Evolutionary conservation across 1,139 yeast genomes (phyloP), one percentile per base, ranked within the genome.

Genomic region (Sugiyamaella pinicola): DNA sequence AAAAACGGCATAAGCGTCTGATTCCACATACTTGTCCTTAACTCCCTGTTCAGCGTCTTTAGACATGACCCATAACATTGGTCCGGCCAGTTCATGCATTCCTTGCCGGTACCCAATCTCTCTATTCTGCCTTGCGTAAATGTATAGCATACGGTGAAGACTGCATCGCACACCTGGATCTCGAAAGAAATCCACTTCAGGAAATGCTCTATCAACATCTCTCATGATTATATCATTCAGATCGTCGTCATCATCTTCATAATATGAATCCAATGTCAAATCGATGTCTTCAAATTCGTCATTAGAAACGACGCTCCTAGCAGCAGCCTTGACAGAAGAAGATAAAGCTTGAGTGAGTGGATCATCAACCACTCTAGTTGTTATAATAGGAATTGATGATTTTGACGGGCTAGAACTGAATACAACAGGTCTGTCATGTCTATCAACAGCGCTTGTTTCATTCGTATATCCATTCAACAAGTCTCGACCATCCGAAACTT

Each of bases 41-140:
- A 33, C 22, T 1, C 33, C 35, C 31, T 45, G 28, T 28, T 35
- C 15, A 17, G 45, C 28, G 10, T 55, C 52, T n/a, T 37, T 31
- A 2, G 58, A 47, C 43, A 65, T 51, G 1, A 67, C 69, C 55
- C 61, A 67, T 31, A 67, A 52, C 37, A 81, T 69, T 33, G 82
- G 71, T 1, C 83, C 85, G 35, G 80, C 68, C 13, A 82, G 72
- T 64, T 82, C 87, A 62, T 82, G 86, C 68, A 82, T 74, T 5
- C 87, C 87, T 62, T 82, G 87, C 53, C 81, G 79, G 64, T 82
- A 82, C 2, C 85, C 82, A 29, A 81, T 69, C 17, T 63, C 66
- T 4, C 70, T 68, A 60, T 80, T 78, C 58, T 77, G 74, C 60
- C 78, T 76, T 28, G 82, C 70, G 78, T 84, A 82, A 6, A 79